Conservation (phyloP, 768 basidiomycete species). For the Gelatoporia subvermispora region DNA sequence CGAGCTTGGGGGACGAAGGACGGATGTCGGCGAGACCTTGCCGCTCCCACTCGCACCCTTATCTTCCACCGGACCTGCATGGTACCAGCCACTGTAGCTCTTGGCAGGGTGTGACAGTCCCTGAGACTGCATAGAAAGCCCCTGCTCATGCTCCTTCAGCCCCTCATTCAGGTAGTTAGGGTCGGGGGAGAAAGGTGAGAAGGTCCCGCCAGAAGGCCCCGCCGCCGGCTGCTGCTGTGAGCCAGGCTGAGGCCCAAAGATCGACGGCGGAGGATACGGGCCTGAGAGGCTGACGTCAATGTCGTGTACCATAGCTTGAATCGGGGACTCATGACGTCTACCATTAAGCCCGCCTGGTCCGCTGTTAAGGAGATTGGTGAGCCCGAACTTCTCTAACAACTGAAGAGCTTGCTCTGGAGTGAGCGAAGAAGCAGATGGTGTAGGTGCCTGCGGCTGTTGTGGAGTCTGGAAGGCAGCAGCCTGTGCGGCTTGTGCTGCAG, state of each 20-base stretch:
- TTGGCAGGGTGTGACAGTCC: constrained; percentile 44
- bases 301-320: constrained; percentile 7
- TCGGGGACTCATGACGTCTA: constrained; percentile 5
- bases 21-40: constrained; percentile 40
- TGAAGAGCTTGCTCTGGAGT: constrained; percentile 30
- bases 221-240: constrained; percentile 9
- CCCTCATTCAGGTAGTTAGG: constrained; percentile 43
- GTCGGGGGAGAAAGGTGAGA: constrained; percentile 81
- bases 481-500: constrained; percentile 76
- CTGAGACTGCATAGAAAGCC: constrained; percentile 33
- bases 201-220: constrained; percentile 24
- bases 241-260: no score
- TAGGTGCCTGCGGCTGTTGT: constrained; percentile 18
- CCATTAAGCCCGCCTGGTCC: constrained; percentile 5
- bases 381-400: constrained; percentile 28
- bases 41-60: constrained; percentile 28
- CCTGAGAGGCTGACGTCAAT: no score
- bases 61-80: constrained; percentile 32
- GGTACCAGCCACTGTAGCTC: constrained; percentile 49
- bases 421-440: constrained; percentile 11
- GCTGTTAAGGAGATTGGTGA: constrained; percentile 19
- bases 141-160: constrained; percentile 31
- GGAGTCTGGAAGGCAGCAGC: constrained; percentile 58
- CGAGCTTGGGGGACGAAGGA: constrained; percentile 37
- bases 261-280: neutral